These are phyloP conservation scores for Zancudomyces culisetae DNA, from an alignment of 371 early-diverging fungal species.

Conservation along the genomic window DNA sequence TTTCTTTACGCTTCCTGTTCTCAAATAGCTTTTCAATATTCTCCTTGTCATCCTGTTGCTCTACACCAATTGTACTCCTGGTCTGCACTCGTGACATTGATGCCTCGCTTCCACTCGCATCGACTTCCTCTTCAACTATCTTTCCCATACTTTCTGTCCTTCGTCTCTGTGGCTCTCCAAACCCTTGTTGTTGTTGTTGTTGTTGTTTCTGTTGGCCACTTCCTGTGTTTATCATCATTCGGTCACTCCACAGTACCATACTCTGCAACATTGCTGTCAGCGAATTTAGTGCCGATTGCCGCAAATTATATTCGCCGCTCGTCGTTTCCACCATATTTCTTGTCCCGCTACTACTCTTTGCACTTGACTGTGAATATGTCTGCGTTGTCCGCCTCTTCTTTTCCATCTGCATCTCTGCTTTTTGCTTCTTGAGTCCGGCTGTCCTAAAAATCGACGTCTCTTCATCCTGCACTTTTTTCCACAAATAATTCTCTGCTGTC, in stretches of 20 bases:
- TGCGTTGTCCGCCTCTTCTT: too few relatives aligned
- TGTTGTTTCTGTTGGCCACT: not conserved
- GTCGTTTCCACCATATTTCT: not conserved
- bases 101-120: not conserved
- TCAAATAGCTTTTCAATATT: constrained; percentile 53
- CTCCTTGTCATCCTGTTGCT: constrained; percentile 17
- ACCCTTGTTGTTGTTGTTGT: too few relatives aligned
- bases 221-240: constrained; percentile 1
- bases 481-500: constrained; percentile 1
- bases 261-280: constrained; percentile 22
- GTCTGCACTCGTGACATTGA: not conserved
- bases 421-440: not conserved
- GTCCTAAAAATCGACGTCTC: constrained; percentile 1
- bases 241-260: constrained; percentile 26
- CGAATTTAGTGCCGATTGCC: constrained; percentile 21
- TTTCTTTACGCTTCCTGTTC: constrained; percentile 59
- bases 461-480: not conserved
- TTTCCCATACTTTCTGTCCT: not conserved
- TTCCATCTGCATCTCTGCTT: not conserved
- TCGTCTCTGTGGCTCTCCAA: not conserved
- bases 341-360: not conserved
- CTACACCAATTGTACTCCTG: not conserved
- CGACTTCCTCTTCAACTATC: not conserved
- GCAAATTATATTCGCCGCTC: constrained; percentile 17
- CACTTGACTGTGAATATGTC: not conserved